phyloP scores from a whole-genome alignment of 257 asterid species.

The Solanum chmielewskii region DNA sequence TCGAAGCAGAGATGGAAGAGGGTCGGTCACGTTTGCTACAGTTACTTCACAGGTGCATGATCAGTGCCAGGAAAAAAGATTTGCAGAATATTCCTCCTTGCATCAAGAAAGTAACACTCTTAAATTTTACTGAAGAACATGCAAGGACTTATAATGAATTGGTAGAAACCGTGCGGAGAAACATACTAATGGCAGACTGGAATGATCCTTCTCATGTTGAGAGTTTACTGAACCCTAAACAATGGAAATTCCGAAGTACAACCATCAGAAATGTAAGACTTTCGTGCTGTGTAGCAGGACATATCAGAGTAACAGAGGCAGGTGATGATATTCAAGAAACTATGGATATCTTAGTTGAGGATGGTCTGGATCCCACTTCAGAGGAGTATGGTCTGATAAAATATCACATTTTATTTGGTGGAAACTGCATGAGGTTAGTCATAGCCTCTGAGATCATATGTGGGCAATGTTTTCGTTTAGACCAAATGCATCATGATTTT shows the following conservation, averaged over 20 bases:
- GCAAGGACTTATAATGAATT: slow-evolving; percentile 88
- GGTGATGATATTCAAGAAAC: slow-evolving; percentile 98
- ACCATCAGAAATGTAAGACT: slow-evolving; percentile 80
- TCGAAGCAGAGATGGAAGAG: slow-evolving; percentile 95
- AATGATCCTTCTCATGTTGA: slow-evolving; percentile 97
- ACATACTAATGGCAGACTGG: slow-evolving; percentile 96
- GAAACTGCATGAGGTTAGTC: slow-evolving; percentile 70
- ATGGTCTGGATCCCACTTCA: slow-evolving; percentile 58
- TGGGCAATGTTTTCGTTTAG: slow-evolving; percentile 6
- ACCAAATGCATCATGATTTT: slow-evolving; percentile 1
- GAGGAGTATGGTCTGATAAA: slow-evolving; percentile 56
- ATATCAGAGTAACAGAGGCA: slow-evolving; percentile 73
- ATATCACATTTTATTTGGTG: slow-evolving; percentile 53
- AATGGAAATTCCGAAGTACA: slow-evolving; percentile 85
- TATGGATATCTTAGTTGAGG: slow-evolving; percentile 66
- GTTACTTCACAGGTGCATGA: slow-evolving; percentile 87
- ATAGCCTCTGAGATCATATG: slow-evolving; percentile 1
- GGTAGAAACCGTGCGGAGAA: slow-evolving; percentile 87
- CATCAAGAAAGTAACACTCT: slow-evolving; percentile 55
- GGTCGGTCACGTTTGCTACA: slow-evolving; percentile 80
- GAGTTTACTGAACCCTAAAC: slow-evolving; percentile 86
- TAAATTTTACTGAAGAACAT: slow-evolving; percentile 73
- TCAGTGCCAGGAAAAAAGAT: slow-evolving; percentile 85
- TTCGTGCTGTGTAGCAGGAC: slow-evolving; percentile 98
- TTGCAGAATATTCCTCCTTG: slow-evolving; percentile 89